Percentiles rank a stretch among this genome's conserved stretches.
phyloP scores from a whole-genome alignment of 306 rosid species.

The Styphnolobium japonicum region DNA sequence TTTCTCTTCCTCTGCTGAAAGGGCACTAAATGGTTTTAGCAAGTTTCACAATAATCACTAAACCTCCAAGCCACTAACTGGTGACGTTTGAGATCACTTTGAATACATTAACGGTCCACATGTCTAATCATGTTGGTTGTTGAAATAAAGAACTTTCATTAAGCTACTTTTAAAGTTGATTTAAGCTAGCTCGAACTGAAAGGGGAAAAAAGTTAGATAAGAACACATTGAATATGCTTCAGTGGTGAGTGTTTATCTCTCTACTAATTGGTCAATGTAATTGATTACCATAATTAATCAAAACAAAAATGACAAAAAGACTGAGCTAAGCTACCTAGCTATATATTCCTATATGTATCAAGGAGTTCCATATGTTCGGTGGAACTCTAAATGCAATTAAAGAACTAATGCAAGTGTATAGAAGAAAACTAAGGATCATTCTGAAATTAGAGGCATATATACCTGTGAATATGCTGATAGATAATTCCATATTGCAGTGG shows the following conservation, averaged over 20 bases:
- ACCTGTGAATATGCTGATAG: background rate
- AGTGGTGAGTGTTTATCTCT: conserved; percentile 13
- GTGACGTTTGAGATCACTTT: conserved; percentile 24
- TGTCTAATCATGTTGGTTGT: conserved; percentile 68
- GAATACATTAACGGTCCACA: conserved; percentile 47
- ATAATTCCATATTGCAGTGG: background rate
- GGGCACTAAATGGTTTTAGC: background rate
- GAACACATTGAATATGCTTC: conserved; percentile 25
- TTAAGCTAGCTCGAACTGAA: conserved; percentile 37
- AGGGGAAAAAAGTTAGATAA: background rate
- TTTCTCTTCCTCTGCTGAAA: background rate
- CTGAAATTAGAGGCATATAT: background rate
- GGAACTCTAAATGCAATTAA: background rate
- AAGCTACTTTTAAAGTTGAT: conserved; percentile 36
- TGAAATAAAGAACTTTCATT: conserved; percentile 47
- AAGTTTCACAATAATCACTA: background rate
- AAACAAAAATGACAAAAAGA: background rate
- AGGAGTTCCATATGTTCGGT: background rate
- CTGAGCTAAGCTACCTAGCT: background rate
- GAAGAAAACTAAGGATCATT: background rate
- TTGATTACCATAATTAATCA: conserved; percentile 9
- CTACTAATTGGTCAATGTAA: conserved; percentile 19
- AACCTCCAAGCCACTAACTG: conserved; percentile 4
- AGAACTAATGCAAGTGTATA: background rate
- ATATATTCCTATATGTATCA: background rate